Base-by-base conservation (phyloP, 305 asterid species). In the Solanum chacoense region DNA sequence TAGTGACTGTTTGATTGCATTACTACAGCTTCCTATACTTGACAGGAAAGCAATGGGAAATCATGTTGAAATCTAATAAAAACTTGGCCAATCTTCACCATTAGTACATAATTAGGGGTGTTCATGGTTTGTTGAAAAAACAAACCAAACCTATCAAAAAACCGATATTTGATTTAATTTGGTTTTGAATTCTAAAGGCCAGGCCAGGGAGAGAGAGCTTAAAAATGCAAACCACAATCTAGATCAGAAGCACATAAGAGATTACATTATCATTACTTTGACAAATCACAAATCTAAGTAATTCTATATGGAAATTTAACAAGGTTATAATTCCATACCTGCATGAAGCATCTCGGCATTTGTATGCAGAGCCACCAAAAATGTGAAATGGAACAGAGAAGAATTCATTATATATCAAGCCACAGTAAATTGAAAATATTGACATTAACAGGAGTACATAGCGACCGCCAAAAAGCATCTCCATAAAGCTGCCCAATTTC, bases 401-500 rank as follows among this genome's bases (percentile, higher is more conserved):
- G 92, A 98, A 98, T 90, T 96, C 99, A 85, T 98, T 98, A 98
- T 98, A 98, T 91, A 98, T 93, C 94, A 98, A 91, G 87, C 99
- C 99, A 90, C 99, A 98, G 91, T 98, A 98, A 77, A 98, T 94
- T 45, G 99, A 98, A 92, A 98, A 98, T 85, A 96, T 89, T 20
- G 99, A 94, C 99, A 98, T 98, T 94, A 96, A 90, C 91, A 98
- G 97, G 84, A 98, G 97, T 67, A 98, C 92, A 90, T 98, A 96
- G 89, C 99, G 98, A 87, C 99, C 99, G 87, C 99, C 99, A 90
- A 93, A 96, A 71, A 97, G 94, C 99, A 98, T 98, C 97, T 96
- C 99, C 99, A 98, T 98, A 93, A 98, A 96, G 97, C 99, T 98
- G 86, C 98, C 99, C 85, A 98, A 96, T 98, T 96, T 96, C 99